phyloP scores from a whole-genome alignment of 1,139 yeast species.

The Ashbya aceris region DNA sequence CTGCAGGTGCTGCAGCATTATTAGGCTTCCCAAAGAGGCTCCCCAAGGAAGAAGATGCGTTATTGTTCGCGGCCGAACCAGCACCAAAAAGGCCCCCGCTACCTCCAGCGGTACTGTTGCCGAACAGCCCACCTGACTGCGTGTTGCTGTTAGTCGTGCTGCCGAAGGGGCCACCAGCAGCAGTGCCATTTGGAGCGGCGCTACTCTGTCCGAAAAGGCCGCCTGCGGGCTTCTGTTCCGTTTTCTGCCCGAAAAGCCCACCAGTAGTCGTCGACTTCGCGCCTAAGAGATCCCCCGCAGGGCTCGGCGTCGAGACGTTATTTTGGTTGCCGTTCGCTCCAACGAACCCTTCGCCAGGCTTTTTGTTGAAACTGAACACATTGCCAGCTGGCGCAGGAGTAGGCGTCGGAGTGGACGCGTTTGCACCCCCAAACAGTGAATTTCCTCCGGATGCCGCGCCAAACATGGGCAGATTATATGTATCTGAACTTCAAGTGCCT shows the following conservation, averaged over 20 bases:
- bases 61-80: no score
- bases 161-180: slow-evolving; percentile 27
- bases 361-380: slow-evolving; percentile 13
- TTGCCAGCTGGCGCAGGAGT: slow-evolving; percentile 24
- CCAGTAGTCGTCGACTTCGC: slow-evolving; percentile 5
- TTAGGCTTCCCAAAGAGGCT: no score
- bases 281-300: slow-evolving; percentile 16
- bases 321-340: slow-evolving; percentile 12
- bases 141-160: slow-evolving; percentile 14
- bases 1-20: not conserved
- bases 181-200: slow-evolving; percentile 4
- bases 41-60: no score
- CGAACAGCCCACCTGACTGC: slow-evolving; percentile 7
- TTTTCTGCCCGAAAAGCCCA: not conserved
- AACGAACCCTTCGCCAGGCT: slow-evolving; percentile 22
- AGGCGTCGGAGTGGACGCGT: slow-evolving; percentile 28
- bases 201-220: slow-evolving; percentile 1
- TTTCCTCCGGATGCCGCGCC: slow-evolving; percentile 17
- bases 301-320: slow-evolving; percentile 24
- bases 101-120: slow-evolving; percentile 4
- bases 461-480: slow-evolving; percentile 17
- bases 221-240: not conserved
- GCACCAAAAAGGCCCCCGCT: slow-evolving; percentile 3
- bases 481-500: no score
- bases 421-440: slow-evolving; percentile 21